A percentile compares a stretch with the other conserved stretches of the same genome.
These are phyloP conservation scores for Globisporangium spiculum DNA, from an alignment of 352 stramenopile species.

Conservation along the genomic window DNA sequence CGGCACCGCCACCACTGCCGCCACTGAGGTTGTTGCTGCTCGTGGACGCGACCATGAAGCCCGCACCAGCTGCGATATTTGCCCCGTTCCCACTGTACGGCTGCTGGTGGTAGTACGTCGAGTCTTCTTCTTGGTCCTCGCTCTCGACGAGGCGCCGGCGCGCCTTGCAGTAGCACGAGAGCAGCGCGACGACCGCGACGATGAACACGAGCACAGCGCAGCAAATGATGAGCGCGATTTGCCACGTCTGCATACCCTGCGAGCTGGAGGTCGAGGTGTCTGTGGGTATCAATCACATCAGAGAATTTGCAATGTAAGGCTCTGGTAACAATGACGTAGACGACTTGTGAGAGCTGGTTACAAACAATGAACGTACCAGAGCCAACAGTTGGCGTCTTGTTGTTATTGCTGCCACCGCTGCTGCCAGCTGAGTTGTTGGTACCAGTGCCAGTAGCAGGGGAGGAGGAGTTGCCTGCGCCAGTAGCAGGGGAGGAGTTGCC, in stretches of 20 bases:
- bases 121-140: conserved; percentile 39
- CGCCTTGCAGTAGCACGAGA: conserved; percentile 60
- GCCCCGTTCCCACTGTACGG: conserved; percentile 14
- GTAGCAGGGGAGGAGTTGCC: conserved; percentile 4
- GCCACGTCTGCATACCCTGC: conserved; percentile 41
- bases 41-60: not conserved
- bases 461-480: conserved; percentile 9
- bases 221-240: conserved; percentile 61
- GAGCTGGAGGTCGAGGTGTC: conserved; percentile 14
- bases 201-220: conserved; percentile 47
- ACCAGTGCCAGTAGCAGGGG: not conserved
- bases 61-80: not conserved
- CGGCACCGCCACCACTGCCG: not conserved
- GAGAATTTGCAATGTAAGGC: not conserved
- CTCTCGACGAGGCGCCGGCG: conserved; percentile 47
- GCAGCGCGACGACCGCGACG: conserved; percentile 44
- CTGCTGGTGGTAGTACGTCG: conserved; percentile 43
- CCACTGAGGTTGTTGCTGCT: conserved; percentile 10
- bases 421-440: conserved; percentile 5
- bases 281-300: not conserved
- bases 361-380: not conserved
- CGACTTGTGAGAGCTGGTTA: not conserved
- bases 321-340: not conserved
- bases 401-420: not conserved
- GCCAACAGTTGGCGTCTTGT: conserved; percentile 1